Evolutionary conservation across 306 rosid genomes (phyloP).

Genomic region (Prinsepia uniflora): DNA sequence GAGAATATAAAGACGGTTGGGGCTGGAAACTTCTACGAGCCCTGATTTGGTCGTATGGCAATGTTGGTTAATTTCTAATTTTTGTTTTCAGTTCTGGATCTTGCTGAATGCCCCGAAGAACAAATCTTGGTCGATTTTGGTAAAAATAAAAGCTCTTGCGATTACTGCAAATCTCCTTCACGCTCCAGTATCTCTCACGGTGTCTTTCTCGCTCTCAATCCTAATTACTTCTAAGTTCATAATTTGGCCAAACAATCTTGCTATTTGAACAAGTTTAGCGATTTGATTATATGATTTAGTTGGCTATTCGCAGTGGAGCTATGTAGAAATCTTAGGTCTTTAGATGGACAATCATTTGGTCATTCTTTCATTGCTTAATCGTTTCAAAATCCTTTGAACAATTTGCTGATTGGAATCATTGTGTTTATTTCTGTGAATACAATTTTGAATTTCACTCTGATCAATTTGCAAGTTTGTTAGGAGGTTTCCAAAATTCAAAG

Average conservation of each 20-base stretch:
- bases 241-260: background rate
- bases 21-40: too few species aligned
- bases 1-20: too few species aligned
- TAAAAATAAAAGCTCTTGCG: constrained; percentile 60
- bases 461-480: background rate
- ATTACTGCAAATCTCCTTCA: constrained; percentile 71
- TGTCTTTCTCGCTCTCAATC: constrained; percentile 11
- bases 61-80: too few species aligned
- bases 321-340: background rate
- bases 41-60: too few species aligned
- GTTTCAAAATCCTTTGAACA: background rate
- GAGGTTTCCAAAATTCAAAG: background rate
- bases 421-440: background rate
- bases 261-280: background rate
- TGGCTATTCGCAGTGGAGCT: background rate
- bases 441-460: background rate
- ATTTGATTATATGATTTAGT: background rate
- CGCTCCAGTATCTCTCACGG: constrained; percentile 78
- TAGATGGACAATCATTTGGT: background rate
- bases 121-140: constrained; percentile 41
- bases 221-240: background rate
- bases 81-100: too few species aligned
- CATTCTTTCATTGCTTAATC: background rate
- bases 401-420: background rate
- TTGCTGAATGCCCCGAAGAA: too few species aligned